Base-by-base conservation (phyloP, 805 yeast genomes). In the Hemisphaericaspora nanyangensis region DNA sequence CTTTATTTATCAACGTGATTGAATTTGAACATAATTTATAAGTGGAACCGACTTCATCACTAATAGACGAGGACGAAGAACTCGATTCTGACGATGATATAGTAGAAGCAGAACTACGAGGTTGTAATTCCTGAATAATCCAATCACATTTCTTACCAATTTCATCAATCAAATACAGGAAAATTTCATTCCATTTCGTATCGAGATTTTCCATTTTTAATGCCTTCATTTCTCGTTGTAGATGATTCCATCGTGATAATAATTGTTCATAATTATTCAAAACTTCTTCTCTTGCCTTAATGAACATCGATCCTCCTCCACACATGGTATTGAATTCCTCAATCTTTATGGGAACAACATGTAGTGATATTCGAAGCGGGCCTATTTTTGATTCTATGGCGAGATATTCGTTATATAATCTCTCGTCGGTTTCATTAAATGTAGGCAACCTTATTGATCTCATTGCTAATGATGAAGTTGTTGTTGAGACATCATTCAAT, bases 121-220 rank as follows among this genome's bases (percentile, higher is more conserved):
- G 12, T 41, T 38, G 33, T 53, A 58, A 7, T 46, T 43, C 20
- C 58, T 48, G 22, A 58, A 42, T 29, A 44, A 56, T 36, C 19
- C 35, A 35, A 11, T 49, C 46, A 35, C 62, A 56, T 34, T 47
- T 48, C 7, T 29, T 34, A 1, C 54, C 49, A 4, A 72, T 51
- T 44, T 77, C 77, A 3, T 61, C 54, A 31, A 76, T 61, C 37
- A 80, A 52, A 42, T 65, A 72, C 19, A 60, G 59, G 44, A 80
- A 79, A 2, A 80, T 61, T 17, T 70, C 70, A 45, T 65, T 59
- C 86, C 87, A 82, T 51, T 78, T 68, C 20, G 61, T 53, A 42
- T 78, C 81, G 4, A 82, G 65, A 20, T 74, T 47, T 30, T 74
- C 77, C 4, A 41, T 44, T 47, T 73, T 72, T 43, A 81, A 58